Base-by-base conservation (phyloP, 75 land plant species). In the Selaginella moellendorffii region DNA sequence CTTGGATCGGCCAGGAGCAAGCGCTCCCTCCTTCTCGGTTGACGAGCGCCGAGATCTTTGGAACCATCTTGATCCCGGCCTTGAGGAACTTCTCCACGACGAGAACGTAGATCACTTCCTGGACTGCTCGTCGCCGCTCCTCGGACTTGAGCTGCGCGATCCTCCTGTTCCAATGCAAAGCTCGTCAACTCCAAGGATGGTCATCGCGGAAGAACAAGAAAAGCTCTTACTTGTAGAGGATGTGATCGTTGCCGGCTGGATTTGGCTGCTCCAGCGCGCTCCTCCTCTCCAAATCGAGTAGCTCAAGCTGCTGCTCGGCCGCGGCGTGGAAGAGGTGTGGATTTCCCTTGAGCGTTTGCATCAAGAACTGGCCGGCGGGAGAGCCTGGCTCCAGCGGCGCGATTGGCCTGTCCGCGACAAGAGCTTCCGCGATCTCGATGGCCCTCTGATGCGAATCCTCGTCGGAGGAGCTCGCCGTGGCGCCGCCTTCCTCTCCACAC, bases 121-220 rank as follows among this genome's bases (percentile, higher is more conserved):
- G 85, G 63, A 88, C 31, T 19, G 80, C 25, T 62, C 60, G 76
- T 24, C 67, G 69, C 62, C 81, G 76, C 36, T 85, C 93, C 42
- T 80, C 74, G 8, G 77, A 83, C 69, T 77, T 82, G n/a, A 88
- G 71, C 67, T 82, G 85, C 30, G 93, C 85, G 53, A 88, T 88
- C 62, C 93, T 80, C 82, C 93, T 87, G 14, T 36, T n/a, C n/a
- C n/a, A n/a, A n/a, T n/a, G n/a, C 5, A 36, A 36, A 36, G 14
- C 46, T 14, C 46, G 14, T 14, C 46, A 36, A 5, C 5, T 14
- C 5, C 14, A 36, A 5, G 46, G 5, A 36, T 14, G 14, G 10
- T 36, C 46, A 36, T 5, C 46, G 14, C 14, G 46, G 5, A 36
- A 36, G 10, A 5, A 5, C n/a, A n/a, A 36, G 14, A 36, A 5